Conservation (phyloP, 225 moss, liverwort and hornwort species). For the Marchantia polymorpha region DNA sequence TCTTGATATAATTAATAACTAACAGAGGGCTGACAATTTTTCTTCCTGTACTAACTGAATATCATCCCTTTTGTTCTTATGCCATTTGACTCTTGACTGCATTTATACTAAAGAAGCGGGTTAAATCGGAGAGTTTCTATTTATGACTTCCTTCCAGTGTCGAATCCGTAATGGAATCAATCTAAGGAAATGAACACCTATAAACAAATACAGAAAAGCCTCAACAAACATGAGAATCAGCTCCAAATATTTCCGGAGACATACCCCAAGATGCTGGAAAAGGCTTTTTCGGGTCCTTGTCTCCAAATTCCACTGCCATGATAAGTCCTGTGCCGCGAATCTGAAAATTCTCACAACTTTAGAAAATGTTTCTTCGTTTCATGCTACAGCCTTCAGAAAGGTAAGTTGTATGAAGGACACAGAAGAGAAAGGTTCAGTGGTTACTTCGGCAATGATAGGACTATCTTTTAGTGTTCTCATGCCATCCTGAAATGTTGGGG, state of each 20-base stretch:
- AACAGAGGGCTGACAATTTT: no score
- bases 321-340: conserved; percentile 83
- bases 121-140: no score
- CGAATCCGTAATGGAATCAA: no score
- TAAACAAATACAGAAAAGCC: no score
- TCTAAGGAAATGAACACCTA: no score
- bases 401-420: not conserved
- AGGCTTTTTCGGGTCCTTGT: conserved; percentile 70
- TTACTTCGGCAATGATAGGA: conserved; percentile 75
- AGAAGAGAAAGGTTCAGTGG: not conserved
- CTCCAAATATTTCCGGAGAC: not conserved
- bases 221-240: no score
- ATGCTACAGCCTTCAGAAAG: not conserved
- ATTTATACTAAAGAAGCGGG: no score
- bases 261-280: conserved; percentile 84
- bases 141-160: no score
- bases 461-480: conserved; percentile 56
- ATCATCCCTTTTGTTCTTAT: no score
- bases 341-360: conserved; percentile 26
- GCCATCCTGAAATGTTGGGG: conserved; percentile 74
- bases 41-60: no score
- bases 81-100: no score
- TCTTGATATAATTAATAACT: no score
- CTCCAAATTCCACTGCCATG: conserved; percentile 79
- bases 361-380: not conserved